Base-by-base conservation (phyloP, 805 yeast genomes). In the Pichia cephalocereana region DNA sequence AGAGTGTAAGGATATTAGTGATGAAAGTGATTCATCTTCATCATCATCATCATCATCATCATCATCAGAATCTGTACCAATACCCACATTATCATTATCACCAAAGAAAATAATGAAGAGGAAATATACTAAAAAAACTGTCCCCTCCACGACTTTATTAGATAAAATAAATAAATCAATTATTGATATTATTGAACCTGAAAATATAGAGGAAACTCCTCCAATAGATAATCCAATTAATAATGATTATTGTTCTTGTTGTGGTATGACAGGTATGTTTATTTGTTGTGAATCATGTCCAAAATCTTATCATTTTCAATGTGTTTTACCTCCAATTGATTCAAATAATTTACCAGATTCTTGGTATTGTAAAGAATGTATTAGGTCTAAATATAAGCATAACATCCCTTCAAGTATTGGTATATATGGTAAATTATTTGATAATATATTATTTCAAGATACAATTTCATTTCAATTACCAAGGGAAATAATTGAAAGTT, bases 201-300 rank as follows among this genome's bases (percentile, higher is more conserved):
- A 32, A 6, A 15, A 15, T 30, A 30, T 11, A 30, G n/a, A 32
- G 23, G 23, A 19, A 4, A 19, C 2, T 19, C 23, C 4, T 19
- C 23, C 23, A 3, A 4, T 19, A 4, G 23, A 19, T 3, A 4
- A 19, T 19, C 23, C 54, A 37, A 53, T 67, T 50, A 93, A 91
- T 62, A 95, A 90, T 52, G 99, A 91, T 63, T 90, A 75, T 63
- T 91, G 99, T 60, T 71, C 86, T n/a, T 74, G 93, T 0, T 91
- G 99, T 68, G 90, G 95, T 2, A 86, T 88, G 28, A 71, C 89
- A 0, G 99, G 99, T 12, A 74, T 86, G 28, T 89, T 91, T 57
- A 70, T 91, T 26, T 93, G 98, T 66, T 91, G 99, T 67, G 99
- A 91, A 57, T 74, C 86, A 2, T 91, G 99, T 65, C 96, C 97